phyloP scores from a whole-genome alignment of 345 rosid genomes.

The Citrus trifoliata region DNA sequence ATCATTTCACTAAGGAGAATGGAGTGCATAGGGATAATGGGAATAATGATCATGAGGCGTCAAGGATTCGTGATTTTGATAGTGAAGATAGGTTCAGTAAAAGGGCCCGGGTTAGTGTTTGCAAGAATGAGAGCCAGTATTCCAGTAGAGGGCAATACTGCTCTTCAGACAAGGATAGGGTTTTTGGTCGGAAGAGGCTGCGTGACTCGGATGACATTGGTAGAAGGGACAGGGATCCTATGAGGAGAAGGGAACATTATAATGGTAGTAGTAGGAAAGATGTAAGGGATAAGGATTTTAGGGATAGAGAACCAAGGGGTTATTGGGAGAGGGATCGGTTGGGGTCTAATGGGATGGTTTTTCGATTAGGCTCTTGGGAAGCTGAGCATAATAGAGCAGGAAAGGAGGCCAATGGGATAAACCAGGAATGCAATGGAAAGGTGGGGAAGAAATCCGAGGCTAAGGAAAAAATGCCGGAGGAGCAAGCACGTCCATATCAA shows the following conservation, averaged over 20 bases:
- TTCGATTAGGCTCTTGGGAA: conserved; percentile 80
- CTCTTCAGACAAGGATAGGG: conserved; percentile 54
- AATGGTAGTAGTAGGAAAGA: conserved; percentile 44
- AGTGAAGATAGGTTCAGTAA: conserved; percentile 48
- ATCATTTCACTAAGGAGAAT: conserved; percentile 23
- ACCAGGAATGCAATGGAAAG: conserved; percentile 42
- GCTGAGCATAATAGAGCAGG: conserved; percentile 52
- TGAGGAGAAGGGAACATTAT: conserved; percentile 54
- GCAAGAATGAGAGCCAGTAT: conserved; percentile 32
- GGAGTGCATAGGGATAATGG: conserved; percentile 24
- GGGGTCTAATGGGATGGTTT: conserved; percentile 74
- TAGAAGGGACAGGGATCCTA: conserved; percentile 53
- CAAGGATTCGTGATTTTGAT: conserved; percentile 29
- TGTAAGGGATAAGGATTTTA: conserved; percentile 55
- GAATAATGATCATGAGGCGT: conserved; percentile 17
- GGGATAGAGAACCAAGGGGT: conserved; percentile 70
- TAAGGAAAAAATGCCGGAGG: conserved; percentile 75
- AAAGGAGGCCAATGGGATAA: conserved; percentile 37
- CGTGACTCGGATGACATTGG: conserved; percentile 61
- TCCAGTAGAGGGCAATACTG: conserved; percentile 38
- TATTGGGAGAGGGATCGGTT: conserved; percentile 93
- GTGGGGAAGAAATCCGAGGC: conserved; percentile 46
- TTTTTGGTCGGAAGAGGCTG: conserved; percentile 49
- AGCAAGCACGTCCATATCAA: conserved; percentile 87
- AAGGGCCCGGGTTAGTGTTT: conserved; percentile 43